Conservation (phyloP, 352 stramenopile species). For the Phytophthora sp. region DNA sequence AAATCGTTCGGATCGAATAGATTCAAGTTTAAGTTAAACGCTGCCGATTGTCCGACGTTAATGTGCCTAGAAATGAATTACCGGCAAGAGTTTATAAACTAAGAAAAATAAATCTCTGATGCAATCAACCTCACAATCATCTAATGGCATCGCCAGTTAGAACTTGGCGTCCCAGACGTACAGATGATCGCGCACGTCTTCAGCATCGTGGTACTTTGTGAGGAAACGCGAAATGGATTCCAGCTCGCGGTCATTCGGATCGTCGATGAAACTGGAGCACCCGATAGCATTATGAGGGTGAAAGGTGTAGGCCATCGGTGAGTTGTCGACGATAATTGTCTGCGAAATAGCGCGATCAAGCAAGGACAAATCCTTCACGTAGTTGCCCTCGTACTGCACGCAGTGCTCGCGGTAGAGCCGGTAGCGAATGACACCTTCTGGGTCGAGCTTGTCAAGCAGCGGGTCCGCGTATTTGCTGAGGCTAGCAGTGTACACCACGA, state of each 20-base stretch:
- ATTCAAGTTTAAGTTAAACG: no score
- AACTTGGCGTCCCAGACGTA: constrained; percentile 72
- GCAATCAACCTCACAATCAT: no score
- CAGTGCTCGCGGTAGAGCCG: constrained; percentile 95
- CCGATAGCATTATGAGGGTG: constrained; percentile 92
- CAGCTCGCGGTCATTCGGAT: constrained; percentile 89
- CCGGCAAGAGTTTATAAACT: no score
- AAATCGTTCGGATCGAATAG: no score
- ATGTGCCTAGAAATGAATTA: no score
- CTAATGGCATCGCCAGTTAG: constrained; percentile 42
- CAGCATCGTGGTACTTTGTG: constrained; percentile 47
- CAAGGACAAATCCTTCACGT: constrained; percentile 97
- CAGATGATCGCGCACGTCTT: constrained; percentile 74
- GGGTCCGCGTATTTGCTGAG: constrained; percentile 98
- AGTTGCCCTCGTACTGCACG: constrained; percentile 95
- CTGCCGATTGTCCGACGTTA: no score
- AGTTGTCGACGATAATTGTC: constrained; percentile 99
- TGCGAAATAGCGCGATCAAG: constrained; percentile 93
- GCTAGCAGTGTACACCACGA: constrained; percentile 98
- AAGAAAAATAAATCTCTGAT: no score
- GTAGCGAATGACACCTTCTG: constrained; percentile 86
- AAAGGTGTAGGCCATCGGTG: constrained; percentile 97
- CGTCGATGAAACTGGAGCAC: constrained; percentile 92
- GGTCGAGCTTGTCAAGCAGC: constrained; percentile 96
- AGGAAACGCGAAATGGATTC: constrained; percentile 79